These are phyloP conservation scores for Colletotrichum caudatum DNA, from an alignment of 2,329 filamentous ascomycete genomes.

Conservation along the genomic window DNA sequence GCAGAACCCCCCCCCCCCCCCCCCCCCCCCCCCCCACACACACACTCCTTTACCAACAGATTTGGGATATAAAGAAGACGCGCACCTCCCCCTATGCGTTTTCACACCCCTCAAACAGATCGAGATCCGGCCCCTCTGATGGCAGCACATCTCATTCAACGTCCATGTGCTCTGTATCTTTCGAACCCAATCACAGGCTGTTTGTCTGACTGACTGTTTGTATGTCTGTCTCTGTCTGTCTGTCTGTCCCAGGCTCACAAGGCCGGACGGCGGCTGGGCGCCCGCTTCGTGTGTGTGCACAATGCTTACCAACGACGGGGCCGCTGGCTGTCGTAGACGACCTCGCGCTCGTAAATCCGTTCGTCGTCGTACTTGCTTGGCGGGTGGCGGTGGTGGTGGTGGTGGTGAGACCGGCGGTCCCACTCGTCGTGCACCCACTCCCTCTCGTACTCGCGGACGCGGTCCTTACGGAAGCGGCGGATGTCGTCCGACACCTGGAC, in stretches of 20 bases:
- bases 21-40: background rate
- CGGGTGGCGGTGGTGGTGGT: constrained; percentile 43
- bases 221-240: constrained; percentile 1
- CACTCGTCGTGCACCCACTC: constrained; percentile 64
- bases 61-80: constrained; percentile 25
- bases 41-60: background rate
- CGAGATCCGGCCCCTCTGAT: constrained; percentile 38
- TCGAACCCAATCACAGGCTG: constrained; percentile 21
- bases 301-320: constrained; percentile 36
- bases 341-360: constrained; percentile 74
- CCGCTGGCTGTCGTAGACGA: constrained; percentile 67
- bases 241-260: background rate
- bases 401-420: constrained; percentile 56
- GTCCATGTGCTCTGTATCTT: constrained; percentile 31
- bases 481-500: constrained; percentile 88
- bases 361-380: constrained; percentile 68
- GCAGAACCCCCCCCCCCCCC: constrained; percentile 7
- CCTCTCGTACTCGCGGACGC: constrained; percentile 70
- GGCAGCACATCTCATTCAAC: constrained; percentile 22
- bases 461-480: constrained; percentile 69
- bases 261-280: constrained; percentile 7
- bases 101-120: background rate
- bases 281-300: constrained; percentile 5
- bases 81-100: background rate
- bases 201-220: background rate